Evolutionary conservation across 2,329 filamentous ascomycete genomes (phyloP).

Genomic region (Lecanicillium sp.): DNA sequence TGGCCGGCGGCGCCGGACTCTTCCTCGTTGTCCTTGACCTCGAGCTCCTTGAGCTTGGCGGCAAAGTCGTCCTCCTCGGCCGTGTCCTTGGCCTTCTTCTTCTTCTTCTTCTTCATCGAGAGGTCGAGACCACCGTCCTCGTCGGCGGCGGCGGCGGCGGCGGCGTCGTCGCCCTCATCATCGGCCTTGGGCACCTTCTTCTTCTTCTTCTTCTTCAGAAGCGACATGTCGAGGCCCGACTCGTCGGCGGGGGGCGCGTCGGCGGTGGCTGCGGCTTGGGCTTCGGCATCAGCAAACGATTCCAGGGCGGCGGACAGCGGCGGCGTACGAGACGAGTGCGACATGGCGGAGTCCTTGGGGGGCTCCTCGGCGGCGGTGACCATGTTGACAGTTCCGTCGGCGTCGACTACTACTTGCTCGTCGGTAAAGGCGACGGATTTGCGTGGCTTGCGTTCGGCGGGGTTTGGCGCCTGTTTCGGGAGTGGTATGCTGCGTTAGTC

Average conservation of each 20-base stretch:
- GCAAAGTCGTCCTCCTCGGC: slow-evolving; percentile 58
- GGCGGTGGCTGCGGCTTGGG: slow-evolving; percentile 31
- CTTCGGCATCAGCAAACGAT: slow-evolving; percentile 44
- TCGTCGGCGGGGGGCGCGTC: slow-evolving; percentile 39
- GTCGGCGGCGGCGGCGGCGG: slow-evolving; percentile 28
- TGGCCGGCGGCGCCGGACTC: slow-evolving; percentile 41
- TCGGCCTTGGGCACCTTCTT: slow-evolving; percentile 38
- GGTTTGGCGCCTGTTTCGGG: slow-evolving; percentile 12
- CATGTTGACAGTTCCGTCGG: slow-evolving; percentile 78
- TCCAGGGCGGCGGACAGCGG: slow-evolving; percentile 47
- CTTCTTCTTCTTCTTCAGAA: slow-evolving; percentile 84
- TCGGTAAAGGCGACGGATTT: slow-evolving; percentile 94
- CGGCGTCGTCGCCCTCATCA: slow-evolving; percentile 37
- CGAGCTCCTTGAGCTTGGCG: slow-evolving; percentile 54
- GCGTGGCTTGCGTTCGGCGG: slow-evolving; percentile 61
- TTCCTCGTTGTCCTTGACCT: slow-evolving; percentile 55
- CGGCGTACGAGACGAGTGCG: slow-evolving; percentile 64
- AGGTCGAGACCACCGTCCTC: slow-evolving; percentile 46
- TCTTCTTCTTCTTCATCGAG: slow-evolving; percentile 57
- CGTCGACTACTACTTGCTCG: slow-evolving; percentile 79
- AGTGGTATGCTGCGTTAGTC: slow-evolving; percentile 4
- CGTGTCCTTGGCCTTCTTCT: slow-evolving; percentile 48
- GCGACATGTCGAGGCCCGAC: slow-evolving; percentile 46
- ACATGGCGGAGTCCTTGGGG: slow-evolving; percentile 68
- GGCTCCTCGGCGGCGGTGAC: slow-evolving; percentile 65